Percentiles rank a stretch among this genome's conserved stretches.
Evolutionary conservation across 164 flowering plant genomes (phyloP).

Genomic region (Santalum album): DNA sequence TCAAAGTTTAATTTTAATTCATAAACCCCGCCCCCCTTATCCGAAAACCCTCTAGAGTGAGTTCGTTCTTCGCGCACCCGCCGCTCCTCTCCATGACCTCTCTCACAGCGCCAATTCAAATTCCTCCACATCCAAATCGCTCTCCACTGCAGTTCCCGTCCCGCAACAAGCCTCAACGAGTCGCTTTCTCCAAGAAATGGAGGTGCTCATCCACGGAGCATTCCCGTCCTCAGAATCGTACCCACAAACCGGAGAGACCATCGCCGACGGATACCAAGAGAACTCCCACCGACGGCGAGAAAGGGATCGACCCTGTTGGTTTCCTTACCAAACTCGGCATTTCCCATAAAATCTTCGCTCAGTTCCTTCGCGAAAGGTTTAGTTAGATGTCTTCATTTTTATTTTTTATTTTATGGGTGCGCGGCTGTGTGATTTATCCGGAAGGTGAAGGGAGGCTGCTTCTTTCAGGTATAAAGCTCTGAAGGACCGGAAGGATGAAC

Average conservation of each 20-base stretch:
- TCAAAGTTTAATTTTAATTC: too few species aligned
- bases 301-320: conserved; percentile 70
- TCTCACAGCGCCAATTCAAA: conserved; percentile 11
- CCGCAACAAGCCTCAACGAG: conserved; percentile 6
- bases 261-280: conserved; percentile 19
- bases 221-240: conserved; percentile 15
- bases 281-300: conserved; percentile 18
- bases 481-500: conserved; percentile 64
- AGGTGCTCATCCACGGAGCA: conserved; percentile 41
- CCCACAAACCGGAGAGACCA: not conserved
- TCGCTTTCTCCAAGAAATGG: conserved; percentile 24
- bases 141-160: conserved; percentile 3
- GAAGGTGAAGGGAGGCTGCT: not conserved
- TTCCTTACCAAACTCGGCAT: conserved; percentile 61
- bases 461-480: conserved; percentile 55
- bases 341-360: conserved; percentile 62
- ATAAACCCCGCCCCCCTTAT: too few species aligned
- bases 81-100: conserved; percentile 13
- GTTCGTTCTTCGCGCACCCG: too few species aligned
- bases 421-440: not conserved
- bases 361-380: conserved; percentile 84
- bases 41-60: too few species aligned
- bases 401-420: not conserved
- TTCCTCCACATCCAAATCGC: conserved; percentile 11
- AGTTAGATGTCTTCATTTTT: not conserved